Percentiles rank a stretch among this genome's conserved stretches.
phyloP scores from a whole-genome alignment of 2,329 filamentous ascomycete genomes.

The Colletotrichum gigasporum region DNA sequence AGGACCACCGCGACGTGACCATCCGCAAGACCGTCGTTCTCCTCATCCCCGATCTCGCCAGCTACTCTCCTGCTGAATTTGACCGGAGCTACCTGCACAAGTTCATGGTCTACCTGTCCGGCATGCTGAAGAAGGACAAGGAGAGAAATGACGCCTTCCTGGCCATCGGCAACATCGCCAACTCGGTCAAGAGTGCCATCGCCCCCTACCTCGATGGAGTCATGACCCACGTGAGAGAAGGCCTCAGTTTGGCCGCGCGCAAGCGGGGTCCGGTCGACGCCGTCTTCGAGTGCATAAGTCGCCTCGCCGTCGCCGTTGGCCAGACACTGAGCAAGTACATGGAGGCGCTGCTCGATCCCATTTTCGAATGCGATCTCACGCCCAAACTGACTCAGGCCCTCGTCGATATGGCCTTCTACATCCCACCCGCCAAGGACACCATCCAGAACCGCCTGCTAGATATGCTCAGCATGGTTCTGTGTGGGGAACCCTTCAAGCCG shows the following conservation, averaged over 20 bases:
- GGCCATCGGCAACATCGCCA: constrained; percentile 95
- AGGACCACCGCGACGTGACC: constrained; percentile 88
- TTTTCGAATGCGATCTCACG: constrained; percentile 95
- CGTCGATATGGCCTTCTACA: constrained; percentile 99
- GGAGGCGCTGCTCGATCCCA: constrained; percentile 92
- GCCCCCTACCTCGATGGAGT: constrained; percentile 95
- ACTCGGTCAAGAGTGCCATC: constrained; percentile 94
- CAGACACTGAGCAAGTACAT: constrained; percentile 99
- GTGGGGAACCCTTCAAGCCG: constrained; percentile 90
- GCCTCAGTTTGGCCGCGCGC: constrained; percentile 81
- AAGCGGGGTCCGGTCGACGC: constrained; percentile 75
- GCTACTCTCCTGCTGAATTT: constrained; percentile 92
- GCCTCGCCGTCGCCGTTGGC: constrained; percentile 92
- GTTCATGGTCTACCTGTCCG: constrained; percentile 96
- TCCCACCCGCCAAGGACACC: constrained; percentile 89
- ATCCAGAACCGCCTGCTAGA: constrained; percentile 95
- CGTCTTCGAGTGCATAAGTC: constrained; percentile 97
- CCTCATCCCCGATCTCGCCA: constrained; percentile 91
- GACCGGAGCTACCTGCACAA: constrained; percentile 87
- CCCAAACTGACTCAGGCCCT: constrained; percentile 94
- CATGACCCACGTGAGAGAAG: constrained; percentile 91
- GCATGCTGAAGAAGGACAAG: constrained; percentile 93
- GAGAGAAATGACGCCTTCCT: constrained; percentile 94
- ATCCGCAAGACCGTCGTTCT: constrained; percentile 91
- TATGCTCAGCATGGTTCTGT: constrained; percentile 93